Percentiles rank a stretch among this genome's conserved stretches.
Conservation (phyloP, 2,329 filamentous ascomycete species). For the Diplodia corticola region DNA sequence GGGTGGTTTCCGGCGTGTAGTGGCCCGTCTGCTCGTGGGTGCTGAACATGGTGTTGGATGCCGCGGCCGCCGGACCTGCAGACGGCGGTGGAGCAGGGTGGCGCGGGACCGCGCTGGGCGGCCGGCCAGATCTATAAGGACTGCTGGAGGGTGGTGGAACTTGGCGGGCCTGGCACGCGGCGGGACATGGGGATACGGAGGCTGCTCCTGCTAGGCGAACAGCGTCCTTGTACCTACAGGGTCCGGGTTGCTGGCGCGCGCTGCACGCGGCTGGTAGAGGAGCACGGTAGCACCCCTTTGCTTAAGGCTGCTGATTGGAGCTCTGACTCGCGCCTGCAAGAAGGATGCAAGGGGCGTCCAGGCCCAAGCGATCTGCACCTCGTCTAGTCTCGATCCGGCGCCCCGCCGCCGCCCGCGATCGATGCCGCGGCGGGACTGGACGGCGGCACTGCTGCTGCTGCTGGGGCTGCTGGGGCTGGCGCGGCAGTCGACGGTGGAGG, state of each 20-base stretch:
- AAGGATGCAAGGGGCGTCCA: neutral
- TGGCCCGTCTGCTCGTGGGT: neutral
- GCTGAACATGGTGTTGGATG: neutral
- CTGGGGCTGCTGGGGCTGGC: no score
- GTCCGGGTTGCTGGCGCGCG: neutral
- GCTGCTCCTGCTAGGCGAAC: neutral
- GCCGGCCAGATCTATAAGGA: slow-evolving; percentile 2
- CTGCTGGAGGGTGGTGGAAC: no score
- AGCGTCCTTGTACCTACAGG: slow-evolving; percentile 11
- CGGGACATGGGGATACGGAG: slow-evolving; percentile 6
- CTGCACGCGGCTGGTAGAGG: neutral
- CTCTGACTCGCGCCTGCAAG: neutral
- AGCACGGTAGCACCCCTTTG: neutral
- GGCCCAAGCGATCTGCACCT: neutral
- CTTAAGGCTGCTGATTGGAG: neutral
- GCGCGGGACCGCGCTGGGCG: neutral
- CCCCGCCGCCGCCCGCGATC: neutral
- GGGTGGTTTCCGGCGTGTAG: neutral
- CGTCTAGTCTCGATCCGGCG: neutral
- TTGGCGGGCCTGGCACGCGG: neutral
- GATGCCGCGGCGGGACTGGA: neutral
- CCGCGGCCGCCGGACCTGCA: slow-evolving; percentile 7
- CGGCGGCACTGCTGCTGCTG: no score
- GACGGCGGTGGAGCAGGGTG: slow-evolving; percentile 1
- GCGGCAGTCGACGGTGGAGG: no score